Evolutionary conservation across 179 eudicot species (phyloP).

Genomic region (Drosera spatulata): DNA sequence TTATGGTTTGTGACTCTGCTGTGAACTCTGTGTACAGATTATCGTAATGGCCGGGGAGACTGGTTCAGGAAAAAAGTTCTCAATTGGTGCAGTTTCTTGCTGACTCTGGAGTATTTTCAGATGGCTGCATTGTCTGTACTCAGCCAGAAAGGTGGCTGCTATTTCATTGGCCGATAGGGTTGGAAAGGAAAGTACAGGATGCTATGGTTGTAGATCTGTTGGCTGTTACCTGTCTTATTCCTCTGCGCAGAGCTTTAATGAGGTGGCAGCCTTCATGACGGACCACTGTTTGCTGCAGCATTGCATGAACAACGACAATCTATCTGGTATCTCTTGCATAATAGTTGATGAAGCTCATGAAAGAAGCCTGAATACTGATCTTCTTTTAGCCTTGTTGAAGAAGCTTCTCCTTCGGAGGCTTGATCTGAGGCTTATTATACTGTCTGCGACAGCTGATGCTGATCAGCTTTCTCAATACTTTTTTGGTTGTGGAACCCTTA

Average conservation of each 20-base stretch:
- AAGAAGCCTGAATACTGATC: slow-evolving; percentile 88
- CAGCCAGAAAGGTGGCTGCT: slow-evolving; percentile 97
- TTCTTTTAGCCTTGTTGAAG: slow-evolving; percentile 72
- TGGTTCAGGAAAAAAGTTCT: slow-evolving; percentile 97
- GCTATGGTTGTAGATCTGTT: slow-evolving; percentile 37
- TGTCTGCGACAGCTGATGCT: slow-evolving; percentile 97
- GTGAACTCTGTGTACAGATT: slow-evolving; percentile 30
- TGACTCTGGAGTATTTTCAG: slow-evolving; percentile 61
- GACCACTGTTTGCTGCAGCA: slow-evolving; percentile 92
- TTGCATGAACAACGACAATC: slow-evolving; percentile 55
- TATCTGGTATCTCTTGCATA: slow-evolving; percentile 67
- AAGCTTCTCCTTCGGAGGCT: slow-evolving; percentile 51
- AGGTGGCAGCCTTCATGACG: slow-evolving; percentile 59
- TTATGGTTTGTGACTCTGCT: neutral
- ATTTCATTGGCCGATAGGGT: slow-evolving; percentile 67
- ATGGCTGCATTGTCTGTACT: slow-evolving; percentile 64
- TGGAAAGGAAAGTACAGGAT: slow-evolving; percentile 58
- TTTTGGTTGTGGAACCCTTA: slow-evolving; percentile 54
- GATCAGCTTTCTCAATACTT: slow-evolving; percentile 70
- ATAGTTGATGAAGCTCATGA: slow-evolving; percentile 97
- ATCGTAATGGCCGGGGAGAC: slow-evolving; percentile 89
- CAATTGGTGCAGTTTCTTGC: slow-evolving; percentile 88
- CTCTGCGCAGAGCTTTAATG: slow-evolving; percentile 25
- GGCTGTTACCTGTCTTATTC: slow-evolving; percentile 41
- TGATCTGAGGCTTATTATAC: slow-evolving; percentile 78